Base-by-base conservation (phyloP, 108 stramenopile genomes). In the Conticribra weissflogii region DNA sequence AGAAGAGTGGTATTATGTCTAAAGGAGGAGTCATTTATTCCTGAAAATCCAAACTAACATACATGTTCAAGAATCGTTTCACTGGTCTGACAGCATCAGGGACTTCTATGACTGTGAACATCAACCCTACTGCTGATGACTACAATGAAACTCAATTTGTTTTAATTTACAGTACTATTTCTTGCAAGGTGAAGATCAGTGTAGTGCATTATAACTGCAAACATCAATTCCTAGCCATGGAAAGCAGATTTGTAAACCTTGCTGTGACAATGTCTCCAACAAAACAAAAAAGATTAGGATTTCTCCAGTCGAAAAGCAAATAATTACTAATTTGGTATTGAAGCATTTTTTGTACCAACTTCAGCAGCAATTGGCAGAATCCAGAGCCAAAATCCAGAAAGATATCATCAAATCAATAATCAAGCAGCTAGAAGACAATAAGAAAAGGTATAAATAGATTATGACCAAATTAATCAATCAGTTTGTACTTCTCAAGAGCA, bases 31-130 rank as follows among this genome's bases (percentile, higher is more conserved):
- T 94, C 4, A 84, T 98, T 9, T 98, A 98, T 0, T 99, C 91
- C 76, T 92, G 99, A 19, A 98, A 98, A 66, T 91, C 87, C 54
- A 99, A 98, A 81, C 82, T 99, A 53, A 98, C 97, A 5, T 96
- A 96, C 46, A 83, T 99, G 66, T 98, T 99, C 72, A 94, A 92
- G 92, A 83, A 92, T 66, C 94, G 92, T 68, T 83, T 98, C 56
- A 83, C 89, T 23, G 89, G 92, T 15, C 68, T 76, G 8, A 76
- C 82, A 24, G 89, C 90, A 15, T 69, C 86, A 1, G 44, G 89
- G 9, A 96, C 94, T 3, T 73, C 83, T 23, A 98, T 98, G 94
- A 84, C 97, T 66, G 95, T 96, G 14, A 96, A 96, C 65, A 92
- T 96, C 46, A 90, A 95, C 68, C 96, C 98, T 9, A 59, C 81